Conservation (phyloP, 768 basidiomycete genomes). For the Scleroderma citrinum region DNA sequence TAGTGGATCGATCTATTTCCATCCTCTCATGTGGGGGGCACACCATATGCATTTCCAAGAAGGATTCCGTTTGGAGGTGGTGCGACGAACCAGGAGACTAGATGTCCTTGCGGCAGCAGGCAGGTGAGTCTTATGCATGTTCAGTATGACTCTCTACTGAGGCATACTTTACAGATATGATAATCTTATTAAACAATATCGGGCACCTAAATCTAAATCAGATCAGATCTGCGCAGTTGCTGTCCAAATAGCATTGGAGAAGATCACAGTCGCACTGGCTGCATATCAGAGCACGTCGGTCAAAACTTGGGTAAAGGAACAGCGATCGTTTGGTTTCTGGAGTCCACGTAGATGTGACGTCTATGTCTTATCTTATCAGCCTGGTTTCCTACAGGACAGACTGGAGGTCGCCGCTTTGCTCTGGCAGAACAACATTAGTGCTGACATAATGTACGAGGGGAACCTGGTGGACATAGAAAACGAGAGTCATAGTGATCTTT, state of each 20-base stretch:
- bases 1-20: conserved; percentile 54
- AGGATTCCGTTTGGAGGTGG: conserved; percentile 73
- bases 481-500: conserved; percentile 61
- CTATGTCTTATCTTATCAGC: conserved; percentile 73
- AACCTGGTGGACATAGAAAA: conserved; percentile 57
- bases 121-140: conserved; percentile 40
- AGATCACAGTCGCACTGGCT: conserved; percentile 65
- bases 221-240: conserved; percentile 63
- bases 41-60: conserved; percentile 63
- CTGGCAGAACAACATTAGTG: conserved; percentile 79
- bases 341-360: conserved; percentile 87
- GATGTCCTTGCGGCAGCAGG: conserved; percentile 82
- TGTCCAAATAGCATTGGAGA: conserved; percentile 73
- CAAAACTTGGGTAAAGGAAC: conserved; percentile 67
- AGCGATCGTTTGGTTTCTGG: conserved; percentile 83
- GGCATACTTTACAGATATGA: conserved; percentile 51
- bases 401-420: conserved; percentile 71
- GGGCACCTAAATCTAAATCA: conserved; percentile 45
- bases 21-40: conserved; percentile 66
- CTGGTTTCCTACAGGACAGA: conserved; percentile 70
- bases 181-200: conserved; percentile 55
- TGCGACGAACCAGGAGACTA: conserved; percentile 53
- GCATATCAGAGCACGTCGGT: conserved; percentile 62
- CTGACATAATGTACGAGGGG: conserved; percentile 83
- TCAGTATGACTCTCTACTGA: not conserved